Evolutionary conservation across 768 basidiomycete species (phyloP), one percentile per base, ranked within the genome.

Genomic region (Mrakia blollopis): DNA sequence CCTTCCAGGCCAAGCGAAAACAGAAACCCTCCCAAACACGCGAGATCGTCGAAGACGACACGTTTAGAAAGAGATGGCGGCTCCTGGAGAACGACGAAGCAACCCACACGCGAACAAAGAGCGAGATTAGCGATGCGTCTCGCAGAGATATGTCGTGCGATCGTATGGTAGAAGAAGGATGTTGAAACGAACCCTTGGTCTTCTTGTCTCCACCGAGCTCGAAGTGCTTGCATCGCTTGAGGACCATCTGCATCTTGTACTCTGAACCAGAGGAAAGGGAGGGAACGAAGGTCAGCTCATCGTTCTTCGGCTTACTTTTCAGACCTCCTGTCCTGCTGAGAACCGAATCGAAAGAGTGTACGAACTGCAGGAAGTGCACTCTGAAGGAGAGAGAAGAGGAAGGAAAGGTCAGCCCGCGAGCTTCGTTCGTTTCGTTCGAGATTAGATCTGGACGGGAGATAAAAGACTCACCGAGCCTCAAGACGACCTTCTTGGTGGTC

Each of bases 141-240:
- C 18, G 3, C 7, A 23, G 18, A 52, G 14, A 16, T 57, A 25
- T 1, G 44, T n/a, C 39, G 39, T 41, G 39, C 39, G 23, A n/a
- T 25, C 21, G 23, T n/a, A 57, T 39, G 69, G 60, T 0, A 8
- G 23, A 39, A 44, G 41, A 73, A 0, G 41, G 61, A 9, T 35
- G 11, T 28, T 28, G 23, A 54, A 25, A 70, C 50, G 50, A 68
- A 69, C 65, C 94, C 93, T 89, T 94, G 94, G 81, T 94, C 91
- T 98, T 98, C 90, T 98, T 99, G 89, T 99, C 97, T 84, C 97
- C 97, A 85, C 97, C 96, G 74, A 98, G 91, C 87, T 98, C 96
- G 88, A 99, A 98, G 88, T 99, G 96, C 86, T 99, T 99, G 95
- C 94, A 98, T 81, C 97, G 94, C 88, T 99, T 99, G 84, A 99